Percentiles rank a stretch among this genome's conserved stretches.
Conservation (phyloP, 1,139 yeast genomes). For the Protomyces pachydermus region DNA sequence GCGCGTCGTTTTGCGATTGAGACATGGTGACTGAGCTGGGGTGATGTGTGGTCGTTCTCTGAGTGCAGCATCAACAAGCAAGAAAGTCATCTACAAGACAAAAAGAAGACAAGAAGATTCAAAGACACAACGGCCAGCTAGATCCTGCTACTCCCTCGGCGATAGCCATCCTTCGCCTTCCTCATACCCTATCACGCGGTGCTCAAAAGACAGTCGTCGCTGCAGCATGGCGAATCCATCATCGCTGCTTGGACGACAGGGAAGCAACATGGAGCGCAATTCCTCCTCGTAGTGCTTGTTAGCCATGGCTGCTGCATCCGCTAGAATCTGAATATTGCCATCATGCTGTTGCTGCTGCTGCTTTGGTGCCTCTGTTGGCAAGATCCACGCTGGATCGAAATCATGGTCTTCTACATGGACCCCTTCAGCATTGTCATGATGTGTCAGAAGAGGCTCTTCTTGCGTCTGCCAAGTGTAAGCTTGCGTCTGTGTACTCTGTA, state of each 20-base stretch:
- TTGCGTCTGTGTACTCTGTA: background rate
- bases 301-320: background rate
- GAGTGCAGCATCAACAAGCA: background rate
- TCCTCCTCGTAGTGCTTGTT: background rate
- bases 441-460: background rate
- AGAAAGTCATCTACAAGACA: background rate
- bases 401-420: background rate
- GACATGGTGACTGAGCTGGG: background rate
- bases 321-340: background rate
- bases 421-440: background rate
- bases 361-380: background rate
- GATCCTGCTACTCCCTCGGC: background rate
- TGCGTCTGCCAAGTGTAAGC: background rate
- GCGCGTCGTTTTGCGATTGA: slow-evolving; percentile 49
- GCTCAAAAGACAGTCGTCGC: background rate
- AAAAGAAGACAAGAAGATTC: background rate
- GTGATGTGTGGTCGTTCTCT: background rate
- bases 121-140: background rate
- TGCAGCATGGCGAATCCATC: background rate
- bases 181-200: background rate
- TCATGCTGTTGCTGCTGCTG: background rate
- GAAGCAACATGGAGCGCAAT: background rate
- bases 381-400: background rate
- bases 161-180: background rate
- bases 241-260: background rate